phyloP scores from a whole-genome alignment of 2,329 filamentous ascomycete genomes.

The Colletotrichum melonis region DNA sequence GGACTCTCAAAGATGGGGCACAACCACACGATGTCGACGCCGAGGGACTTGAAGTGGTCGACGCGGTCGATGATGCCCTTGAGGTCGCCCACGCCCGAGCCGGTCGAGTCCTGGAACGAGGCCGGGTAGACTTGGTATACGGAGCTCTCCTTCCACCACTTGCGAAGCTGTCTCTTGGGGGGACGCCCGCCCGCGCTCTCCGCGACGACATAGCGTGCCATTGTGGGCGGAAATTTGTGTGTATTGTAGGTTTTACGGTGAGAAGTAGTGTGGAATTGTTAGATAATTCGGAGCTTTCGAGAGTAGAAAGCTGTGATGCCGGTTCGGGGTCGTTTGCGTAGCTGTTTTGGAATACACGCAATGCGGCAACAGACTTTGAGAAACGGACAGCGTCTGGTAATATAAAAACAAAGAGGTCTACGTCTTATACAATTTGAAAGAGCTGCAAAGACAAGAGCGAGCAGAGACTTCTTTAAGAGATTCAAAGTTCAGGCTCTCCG shows the following conservation, averaged over 20 bases:
- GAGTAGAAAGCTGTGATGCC: not conserved
- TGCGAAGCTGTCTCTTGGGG: conserved; percentile 34
- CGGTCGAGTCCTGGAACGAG: conserved; percentile 70
- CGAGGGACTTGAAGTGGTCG: conserved; percentile 65
- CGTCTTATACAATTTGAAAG: not conserved
- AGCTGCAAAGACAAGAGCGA: not conserved
- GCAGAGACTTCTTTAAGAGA: not conserved
- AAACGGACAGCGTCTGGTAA: not conserved
- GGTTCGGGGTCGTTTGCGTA: not conserved
- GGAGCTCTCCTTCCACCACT: conserved; percentile 70
- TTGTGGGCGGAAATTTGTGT: not conserved
- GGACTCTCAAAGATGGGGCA: conserved; percentile 63
- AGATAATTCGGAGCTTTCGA: not conserved
- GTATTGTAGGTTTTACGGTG: not conserved
- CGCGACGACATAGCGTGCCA: conserved; percentile 11
- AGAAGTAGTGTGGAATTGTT: not conserved
- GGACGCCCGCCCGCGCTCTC: not conserved
- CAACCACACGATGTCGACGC: conserved; percentile 69
- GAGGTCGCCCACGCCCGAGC: conserved; percentile 67
- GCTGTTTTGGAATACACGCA: not conserved
- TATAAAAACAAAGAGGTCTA: not conserved
- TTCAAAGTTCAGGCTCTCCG: not conserved
- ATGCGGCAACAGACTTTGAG: not conserved
- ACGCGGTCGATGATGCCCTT: conserved; percentile 67
- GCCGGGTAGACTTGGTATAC: conserved; percentile 73